phyloP scores from a whole-genome alignment of 352 stramenopile species.

The Phytopythium oedochilum region DNA sequence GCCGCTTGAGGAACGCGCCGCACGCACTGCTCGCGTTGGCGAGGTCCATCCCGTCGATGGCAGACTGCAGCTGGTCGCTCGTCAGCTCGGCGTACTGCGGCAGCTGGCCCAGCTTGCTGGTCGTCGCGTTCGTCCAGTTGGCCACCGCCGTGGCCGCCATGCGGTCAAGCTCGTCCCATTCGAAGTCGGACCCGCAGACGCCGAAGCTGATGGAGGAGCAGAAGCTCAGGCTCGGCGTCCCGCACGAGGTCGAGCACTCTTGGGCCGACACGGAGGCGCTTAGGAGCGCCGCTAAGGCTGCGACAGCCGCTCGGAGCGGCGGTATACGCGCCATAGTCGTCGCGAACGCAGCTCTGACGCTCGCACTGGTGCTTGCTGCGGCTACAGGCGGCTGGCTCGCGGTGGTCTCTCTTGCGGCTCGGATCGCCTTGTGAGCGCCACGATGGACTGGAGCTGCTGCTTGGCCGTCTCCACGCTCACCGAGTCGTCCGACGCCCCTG shows the following conservation, averaged over 20 bases:
- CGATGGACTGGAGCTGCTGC: too few species aligned
- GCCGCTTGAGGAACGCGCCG: slow-evolving; percentile 41
- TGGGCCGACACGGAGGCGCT: slow-evolving; percentile 12
- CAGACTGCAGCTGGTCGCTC: slow-evolving; percentile 26
- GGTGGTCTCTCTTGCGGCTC: not conserved
- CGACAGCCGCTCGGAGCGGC: not conserved
- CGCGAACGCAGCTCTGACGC: not conserved
- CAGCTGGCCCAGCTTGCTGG: slow-evolving; percentile 25
- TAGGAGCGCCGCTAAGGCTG: slow-evolving; percentile 1
- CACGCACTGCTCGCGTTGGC: slow-evolving; percentile 59
- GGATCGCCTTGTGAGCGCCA: not conserved
- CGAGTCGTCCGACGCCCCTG: not conserved
- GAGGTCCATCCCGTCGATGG: slow-evolving; percentile 48
- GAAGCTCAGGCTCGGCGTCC: slow-evolving; percentile 65
- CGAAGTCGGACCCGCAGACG: slow-evolving; percentile 50
- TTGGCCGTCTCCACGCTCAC: not conserved
- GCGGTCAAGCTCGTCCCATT: slow-evolving; percentile 58
- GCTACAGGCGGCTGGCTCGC: too few species aligned
- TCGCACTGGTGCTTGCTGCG: not conserved
- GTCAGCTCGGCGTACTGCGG: slow-evolving; percentile 46
- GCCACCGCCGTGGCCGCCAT: slow-evolving; percentile 34
- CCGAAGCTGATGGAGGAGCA: slow-evolving; percentile 79
- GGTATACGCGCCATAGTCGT: not conserved
- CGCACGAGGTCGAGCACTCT: slow-evolving; percentile 74
- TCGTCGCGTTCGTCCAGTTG: slow-evolving; percentile 46